Base-by-base conservation (phyloP, 202 grass and related monocot genomes). In the Setaria italica region DNA sequence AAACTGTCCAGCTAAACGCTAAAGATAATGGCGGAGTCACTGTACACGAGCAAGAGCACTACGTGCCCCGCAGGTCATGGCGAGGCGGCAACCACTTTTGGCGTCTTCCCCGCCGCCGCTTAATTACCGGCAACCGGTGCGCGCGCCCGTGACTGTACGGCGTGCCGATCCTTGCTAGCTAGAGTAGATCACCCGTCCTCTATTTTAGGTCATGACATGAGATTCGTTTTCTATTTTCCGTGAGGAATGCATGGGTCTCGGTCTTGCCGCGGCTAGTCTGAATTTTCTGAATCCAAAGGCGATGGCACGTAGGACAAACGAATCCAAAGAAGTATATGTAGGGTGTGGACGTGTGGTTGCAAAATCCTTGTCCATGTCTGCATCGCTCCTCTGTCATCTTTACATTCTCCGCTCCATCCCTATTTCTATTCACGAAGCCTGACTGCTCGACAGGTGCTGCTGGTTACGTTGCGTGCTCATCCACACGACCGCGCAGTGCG, bases 121-220 rank as follows among this genome's bases (percentile, higher is more conserved):
- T 55, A 35, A 74, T 74, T 37, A 55, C 32, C 33, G 47, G 47
- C 49, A 3, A 12, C 51, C 16, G 3, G 16, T 34, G 25, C 5
- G 51, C 53, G 21, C 33, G 35, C 74, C 12, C 53, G 74, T 76
- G 74, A 76, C 16, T 3, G 73, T 58, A 76, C 72, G 72, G 72
- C 17, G 0, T 6, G 4, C 30, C 53, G 9, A 35, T 8, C 29
- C 47, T 6, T 51, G 48, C 71, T 74, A 25, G 25, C 25, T 25
- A 25, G 25, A 25, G 25, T 25, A 7, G 15, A 16, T 14, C 9
- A 9, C 11, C 45, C 45, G 45, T 56, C 50, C 32, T 10, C 32
- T 35, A 35, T 73, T 8, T 53, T 41, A 41, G 6, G 39, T 51
- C 9, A 3, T 13, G 15, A 1, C 9, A 41, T 41, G 39, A 6